Base-by-base conservation (phyloP, 495 filamentous ascomycete species). In the Lasiosphaeria hispida region DNA sequence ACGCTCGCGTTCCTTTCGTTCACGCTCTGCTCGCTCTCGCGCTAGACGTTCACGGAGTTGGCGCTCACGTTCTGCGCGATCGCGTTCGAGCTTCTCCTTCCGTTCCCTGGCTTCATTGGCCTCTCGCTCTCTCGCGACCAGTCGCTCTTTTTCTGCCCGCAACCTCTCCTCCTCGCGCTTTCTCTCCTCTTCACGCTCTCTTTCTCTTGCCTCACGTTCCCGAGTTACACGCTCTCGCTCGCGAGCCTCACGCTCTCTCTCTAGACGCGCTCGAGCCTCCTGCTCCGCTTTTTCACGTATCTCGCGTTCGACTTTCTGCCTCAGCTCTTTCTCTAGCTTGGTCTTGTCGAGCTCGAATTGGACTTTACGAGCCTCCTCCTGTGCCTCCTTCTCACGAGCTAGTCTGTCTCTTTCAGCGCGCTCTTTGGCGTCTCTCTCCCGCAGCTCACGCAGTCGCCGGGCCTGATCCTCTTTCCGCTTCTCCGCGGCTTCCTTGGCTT, bases 341-440 rank as follows among this genome's bases (percentile, higher is more conserved):
- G 78, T 75, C 47, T 75, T 69, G 65, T 74, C 69, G 67, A 69
- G 40, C 39, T 64, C 56, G 58, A 71, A 62, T 68, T 77, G 64
- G 51, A 71, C 63, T 70, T 74, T 42, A n/a, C 68, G 58, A 39
- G 71, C 55, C 66, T 68, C 69, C 61, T 69, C 70, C 61, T 74
- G 65, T 49, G 67, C 55, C 7, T 72, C 71, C 13, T 61, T 68
- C 14, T 73, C 70, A n/a, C 61, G 63, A 5, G 68, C 60, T 45
- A 85, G 82, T 63, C 76, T 78, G 62, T 85, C 87, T 34, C 73
- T 72, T 38, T 69, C 67, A 48, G 72, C 73, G 4, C 76, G 73
- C 53, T 81, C 76, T 53, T 80, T 85, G 36, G 86, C 86, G 44
- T 89, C 85, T 65, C 82, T 83, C 61, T 83, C 85, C 7, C 83